phyloP scores from a whole-genome alignment of 1,284 basidiomycete species.

The Ustilago sp. region DNA sequence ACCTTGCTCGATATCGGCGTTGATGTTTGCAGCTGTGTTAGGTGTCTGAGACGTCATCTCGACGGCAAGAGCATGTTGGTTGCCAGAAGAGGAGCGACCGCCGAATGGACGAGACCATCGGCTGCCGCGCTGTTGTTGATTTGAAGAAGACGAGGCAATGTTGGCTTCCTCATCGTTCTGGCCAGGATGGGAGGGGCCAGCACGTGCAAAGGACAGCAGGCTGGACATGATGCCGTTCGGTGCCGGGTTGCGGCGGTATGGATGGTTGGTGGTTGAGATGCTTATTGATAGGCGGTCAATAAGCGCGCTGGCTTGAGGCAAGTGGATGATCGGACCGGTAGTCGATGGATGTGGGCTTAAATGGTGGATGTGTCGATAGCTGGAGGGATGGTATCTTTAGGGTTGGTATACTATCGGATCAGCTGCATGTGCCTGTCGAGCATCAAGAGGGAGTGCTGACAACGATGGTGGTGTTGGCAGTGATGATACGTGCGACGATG shows the following conservation, averaged over 20 bases:
- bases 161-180: slow-evolving; percentile 31
- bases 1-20: slow-evolving; percentile 31
- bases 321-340: background rate
- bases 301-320: background rate
- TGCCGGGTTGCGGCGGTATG: background rate
- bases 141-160: slow-evolving; percentile 15
- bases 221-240: slow-evolving; percentile 21
- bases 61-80: slow-evolving; percentile 13
- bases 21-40: background rate
- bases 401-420: background rate
- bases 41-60: slow-evolving; percentile 28
- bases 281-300: background rate
- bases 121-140: slow-evolving; percentile 1
- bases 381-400: background rate
- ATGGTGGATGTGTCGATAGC: background rate
- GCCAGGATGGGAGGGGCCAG: slow-evolving; percentile 21
- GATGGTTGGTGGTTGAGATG: background rate
- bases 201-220: slow-evolving; percentile 31
- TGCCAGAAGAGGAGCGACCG: slow-evolving; percentile 7
- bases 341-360: background rate
- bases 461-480: background rate
- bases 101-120: slow-evolving; percentile 34
- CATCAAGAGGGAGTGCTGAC: background rate
- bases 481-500: background rate
- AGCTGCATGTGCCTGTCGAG: background rate